Percentiles rank a stretch among this genome's conserved stretches.
Conservation (phyloP, 2,329 filamentous ascomycete species). For the Acephala macrosclerotiorum region DNA sequence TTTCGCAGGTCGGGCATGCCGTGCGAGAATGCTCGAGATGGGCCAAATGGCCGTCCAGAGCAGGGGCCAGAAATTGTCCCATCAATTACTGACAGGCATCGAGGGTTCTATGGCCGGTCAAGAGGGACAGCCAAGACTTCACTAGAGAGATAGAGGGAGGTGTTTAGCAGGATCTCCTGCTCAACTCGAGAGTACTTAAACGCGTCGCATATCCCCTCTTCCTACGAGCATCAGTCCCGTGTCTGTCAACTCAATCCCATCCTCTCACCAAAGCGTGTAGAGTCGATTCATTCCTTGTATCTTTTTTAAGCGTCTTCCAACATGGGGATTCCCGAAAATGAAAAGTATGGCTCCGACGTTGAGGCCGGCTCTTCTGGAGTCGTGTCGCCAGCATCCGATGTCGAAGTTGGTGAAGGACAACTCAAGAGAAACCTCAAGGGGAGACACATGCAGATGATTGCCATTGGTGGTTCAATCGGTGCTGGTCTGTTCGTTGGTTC, state of each 20-base stretch:
- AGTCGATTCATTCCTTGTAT: slow-evolving; percentile 18
- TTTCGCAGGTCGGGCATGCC: slow-evolving; percentile 23
- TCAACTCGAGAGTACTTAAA: slow-evolving; percentile 29
- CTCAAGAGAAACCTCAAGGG: slow-evolving; percentile 51
- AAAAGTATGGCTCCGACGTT: slow-evolving; percentile 22
- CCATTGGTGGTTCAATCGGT: slow-evolving; percentile 58
- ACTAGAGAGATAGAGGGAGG: slow-evolving; percentile 28
- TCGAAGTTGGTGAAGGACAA: slow-evolving; percentile 42
- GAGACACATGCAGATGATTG: slow-evolving; percentile 60
- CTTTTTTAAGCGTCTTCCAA: slow-evolving; percentile 1
- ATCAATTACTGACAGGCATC: slow-evolving; percentile 12
- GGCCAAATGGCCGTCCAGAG: neutral
- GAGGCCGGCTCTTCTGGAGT: slow-evolving; percentile 19
- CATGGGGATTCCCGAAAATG: slow-evolving; percentile 28
- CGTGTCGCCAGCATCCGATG: slow-evolving; percentile 24
- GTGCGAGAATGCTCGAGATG: slow-evolving; percentile 14
- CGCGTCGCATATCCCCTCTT: slow-evolving; percentile 5
- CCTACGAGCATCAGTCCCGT: slow-evolving; percentile 15
- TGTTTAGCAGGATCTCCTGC: slow-evolving; percentile 11
- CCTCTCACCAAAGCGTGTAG: slow-evolving; percentile 32
- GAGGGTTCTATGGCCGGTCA: slow-evolving; percentile 3
- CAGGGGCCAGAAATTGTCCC: slow-evolving; percentile 17
- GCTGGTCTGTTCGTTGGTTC: slow-evolving; percentile 59
- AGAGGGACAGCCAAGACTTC: slow-evolving; percentile 17
- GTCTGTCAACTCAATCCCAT: slow-evolving; percentile 21